Percentiles rank a stretch among this genome's conserved stretches.
Conservation (phyloP, 768 basidiomycete genomes). For the Suillus fuscotomentosus region DNA sequence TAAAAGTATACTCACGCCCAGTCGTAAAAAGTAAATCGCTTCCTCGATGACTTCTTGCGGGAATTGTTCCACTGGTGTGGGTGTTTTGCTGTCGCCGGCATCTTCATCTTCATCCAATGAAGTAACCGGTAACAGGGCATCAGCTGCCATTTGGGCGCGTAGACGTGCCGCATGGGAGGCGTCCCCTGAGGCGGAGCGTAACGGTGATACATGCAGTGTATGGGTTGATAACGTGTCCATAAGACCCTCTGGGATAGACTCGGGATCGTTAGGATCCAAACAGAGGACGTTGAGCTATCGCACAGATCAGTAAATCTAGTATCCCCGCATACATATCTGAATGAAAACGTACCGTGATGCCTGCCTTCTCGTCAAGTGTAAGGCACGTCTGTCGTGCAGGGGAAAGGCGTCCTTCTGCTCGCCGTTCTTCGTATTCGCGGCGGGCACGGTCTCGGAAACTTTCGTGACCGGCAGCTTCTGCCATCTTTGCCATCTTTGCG, state of each 20-base stretch:
- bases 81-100: slow-evolving; percentile 18
- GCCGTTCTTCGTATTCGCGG: slow-evolving; percentile 73
- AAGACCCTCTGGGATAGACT: slow-evolving; percentile 67
- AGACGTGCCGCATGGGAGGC: slow-evolving; percentile 45
- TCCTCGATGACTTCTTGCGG: slow-evolving; percentile 63
- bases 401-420: slow-evolving; percentile 67
- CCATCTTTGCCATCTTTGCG: slow-evolving; percentile 69
- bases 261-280: slow-evolving; percentile 64
- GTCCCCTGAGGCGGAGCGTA: slow-evolving; percentile 8
- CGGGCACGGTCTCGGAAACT: slow-evolving; percentile 70
- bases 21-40: slow-evolving; percentile 61
- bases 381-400: slow-evolving; percentile 74
- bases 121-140: slow-evolving; percentile 57
- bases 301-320: background rate
- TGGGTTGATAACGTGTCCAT: slow-evolving; percentile 53
- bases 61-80: slow-evolving; percentile 35
- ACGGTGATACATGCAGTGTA: slow-evolving; percentile 21
- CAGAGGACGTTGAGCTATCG: slow-evolving; percentile 79
- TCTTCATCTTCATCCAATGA: slow-evolving; percentile 39
- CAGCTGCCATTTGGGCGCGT: slow-evolving; percentile 70
- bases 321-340: background rate
- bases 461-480: slow-evolving; percentile 50
- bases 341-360: slow-evolving; percentile 42
- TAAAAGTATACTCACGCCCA: slow-evolving; percentile 45
- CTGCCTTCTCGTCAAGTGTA: slow-evolving; percentile 72